These are phyloP conservation scores for Plantago coronopus DNA, from an alignment of 305 asterid genomes.

Conservation along the genomic window DNA sequence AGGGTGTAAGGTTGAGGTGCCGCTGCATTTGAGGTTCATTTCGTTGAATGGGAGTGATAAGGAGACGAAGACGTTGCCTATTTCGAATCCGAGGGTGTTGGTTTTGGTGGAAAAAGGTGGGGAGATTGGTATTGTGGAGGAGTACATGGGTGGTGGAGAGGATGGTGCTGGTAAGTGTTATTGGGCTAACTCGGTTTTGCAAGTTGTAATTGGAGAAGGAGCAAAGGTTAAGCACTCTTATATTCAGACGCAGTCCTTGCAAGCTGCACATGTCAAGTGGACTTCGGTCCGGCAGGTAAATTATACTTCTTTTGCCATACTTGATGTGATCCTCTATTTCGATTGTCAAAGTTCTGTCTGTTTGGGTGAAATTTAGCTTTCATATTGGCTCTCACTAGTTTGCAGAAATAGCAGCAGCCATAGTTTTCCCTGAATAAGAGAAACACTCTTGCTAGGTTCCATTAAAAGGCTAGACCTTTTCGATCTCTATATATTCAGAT, in stretches of 20 bases:
- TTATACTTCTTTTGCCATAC: slow-evolving; percentile 7
- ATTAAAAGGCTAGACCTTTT: no score
- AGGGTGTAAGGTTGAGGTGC: slow-evolving; percentile 71
- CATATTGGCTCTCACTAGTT: neutral
- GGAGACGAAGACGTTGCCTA: slow-evolving; percentile 55
- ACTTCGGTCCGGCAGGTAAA: slow-evolving; percentile 80
- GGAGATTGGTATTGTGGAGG: slow-evolving; percentile 76
- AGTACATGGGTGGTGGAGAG: slow-evolving; percentile 42
- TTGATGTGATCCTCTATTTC: neutral
- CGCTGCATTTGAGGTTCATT: slow-evolving; percentile 59
- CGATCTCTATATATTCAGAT: no score
- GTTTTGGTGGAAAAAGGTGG: slow-evolving; percentile 88
- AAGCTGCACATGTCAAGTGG: slow-evolving; percentile 91
- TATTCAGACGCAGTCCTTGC: slow-evolving; percentile 68
- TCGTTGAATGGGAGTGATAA: slow-evolving; percentile 51
- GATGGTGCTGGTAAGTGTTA: slow-evolving; percentile 51
- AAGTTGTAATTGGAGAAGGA: slow-evolving; percentile 63
- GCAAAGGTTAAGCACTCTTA: slow-evolving; percentile 82
- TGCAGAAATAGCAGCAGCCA: no score
- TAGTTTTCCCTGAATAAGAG: no score
- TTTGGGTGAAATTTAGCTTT: neutral
- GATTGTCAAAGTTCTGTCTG: neutral
- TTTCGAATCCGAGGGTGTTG: slow-evolving; percentile 86
- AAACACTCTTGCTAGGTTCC: no score
- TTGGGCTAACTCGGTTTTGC: slow-evolving; percentile 85